Base-by-base conservation (phyloP, 257 asterid genomes). In the Nicotiana otophora region DNA sequence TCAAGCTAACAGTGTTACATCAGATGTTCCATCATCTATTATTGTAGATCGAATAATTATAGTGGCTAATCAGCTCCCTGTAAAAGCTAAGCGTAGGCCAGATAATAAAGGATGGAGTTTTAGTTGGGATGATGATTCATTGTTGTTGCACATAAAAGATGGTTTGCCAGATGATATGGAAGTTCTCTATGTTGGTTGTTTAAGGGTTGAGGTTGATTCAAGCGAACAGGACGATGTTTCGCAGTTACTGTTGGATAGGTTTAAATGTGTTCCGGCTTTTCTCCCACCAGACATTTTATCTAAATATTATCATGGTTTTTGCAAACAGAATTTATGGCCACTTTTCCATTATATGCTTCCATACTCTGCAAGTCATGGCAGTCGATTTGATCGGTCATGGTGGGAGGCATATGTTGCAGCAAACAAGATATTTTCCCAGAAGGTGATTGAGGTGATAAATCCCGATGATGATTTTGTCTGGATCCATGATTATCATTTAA, bases 401-500 rank as follows among this genome's bases (percentile, higher is more conserved):
- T 89, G 92, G 92, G 91, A 89, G 77, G 89, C 91, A 8, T 89
- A 89, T 80, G 92, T 89, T n/a, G 87, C 88, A 5, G 92, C 91
- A 69, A 89, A 89, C 68, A 88, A 84, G 81, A 89, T 89, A 78
- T 89, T 89, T 80, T 87, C 92, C 1, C 90, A 89, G 58, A 89
- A 86, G 83, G 92, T 89, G 63, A 89, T 86, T 65, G 92, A 89
- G 86, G 92, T 89, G 82, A 89, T 89, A 77, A 89, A 89, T 83
- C 92, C 92, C 4, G 92, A 89, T 55, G 92, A 89, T 51, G 92
- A 89, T 63, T 89, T 85, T 66, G 88, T 89, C 34, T 89, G 92
- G 92, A 86, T 89, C 66, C 89, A 89, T 77, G 92, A 89, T 82
- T 89, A 89, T 84, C 92, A 89, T 85, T 81, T 89, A 17, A 89